Evolutionary conservation across 202 grass and related monocot species (phyloP).

Genomic region (Digitaria exilis): DNA sequence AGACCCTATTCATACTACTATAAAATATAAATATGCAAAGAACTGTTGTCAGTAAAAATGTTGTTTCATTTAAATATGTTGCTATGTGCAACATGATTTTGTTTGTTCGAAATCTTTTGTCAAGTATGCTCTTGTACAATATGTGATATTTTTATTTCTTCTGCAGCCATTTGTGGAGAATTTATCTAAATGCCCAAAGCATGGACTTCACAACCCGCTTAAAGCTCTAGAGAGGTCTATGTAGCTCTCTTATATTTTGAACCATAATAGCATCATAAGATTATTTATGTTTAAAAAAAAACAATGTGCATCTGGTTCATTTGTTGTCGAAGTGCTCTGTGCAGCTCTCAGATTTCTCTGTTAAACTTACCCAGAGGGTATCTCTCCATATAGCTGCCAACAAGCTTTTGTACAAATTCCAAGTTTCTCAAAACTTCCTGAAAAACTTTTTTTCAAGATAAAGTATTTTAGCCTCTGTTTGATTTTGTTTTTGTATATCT

Average conservation of each 20-base stretch:
- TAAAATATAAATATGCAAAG: too few species aligned
- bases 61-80: neutral
- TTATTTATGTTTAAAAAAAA: conserved; percentile 7
- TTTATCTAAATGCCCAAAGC: conserved; percentile 85
- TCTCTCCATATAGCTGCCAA: conserved; percentile 92
- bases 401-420: conserved; percentile 95
- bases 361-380: conserved; percentile 89
- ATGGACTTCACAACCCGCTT: conserved; percentile 97
- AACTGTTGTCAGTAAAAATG: neutral
- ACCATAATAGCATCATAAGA: too few species aligned
- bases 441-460: conserved; percentile 96
- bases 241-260: conserved; percentile 20
- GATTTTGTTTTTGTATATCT: neutral
- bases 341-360: conserved; percentile 83
- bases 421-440: conserved; percentile 90
- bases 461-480: conserved; percentile 45
- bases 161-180: conserved; percentile 83
- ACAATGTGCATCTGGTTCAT: conserved; percentile 48
- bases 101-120: neutral
- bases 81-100: neutral
- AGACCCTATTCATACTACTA: neutral
- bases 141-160: neutral
- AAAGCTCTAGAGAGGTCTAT: conserved; percentile 81
- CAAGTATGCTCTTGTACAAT: neutral
- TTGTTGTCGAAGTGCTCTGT: conserved; percentile 25